Evolutionary conservation across 352 stramenopile genomes (phyloP).

Genomic region (Pythium chondricola): DNA sequence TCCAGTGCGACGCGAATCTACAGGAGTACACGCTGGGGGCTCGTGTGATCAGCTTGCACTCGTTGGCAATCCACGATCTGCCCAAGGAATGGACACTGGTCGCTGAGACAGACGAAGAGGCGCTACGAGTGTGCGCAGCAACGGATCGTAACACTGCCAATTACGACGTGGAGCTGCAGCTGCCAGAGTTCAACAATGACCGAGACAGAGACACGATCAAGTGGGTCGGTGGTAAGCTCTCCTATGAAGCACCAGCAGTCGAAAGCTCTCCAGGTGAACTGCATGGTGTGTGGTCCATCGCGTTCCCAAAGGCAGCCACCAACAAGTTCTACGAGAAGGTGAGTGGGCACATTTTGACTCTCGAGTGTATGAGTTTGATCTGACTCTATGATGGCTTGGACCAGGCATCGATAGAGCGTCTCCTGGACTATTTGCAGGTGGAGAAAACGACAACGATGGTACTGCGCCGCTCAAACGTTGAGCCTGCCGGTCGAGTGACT

Average conservation of each 20-base stretch:
- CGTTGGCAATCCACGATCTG: slow-evolving; percentile 27
- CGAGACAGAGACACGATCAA: slow-evolving; percentile 1
- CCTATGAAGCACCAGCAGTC: slow-evolving; percentile 21
- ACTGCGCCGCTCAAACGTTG: slow-evolving; percentile 27
- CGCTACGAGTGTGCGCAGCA: slow-evolving; percentile 25
- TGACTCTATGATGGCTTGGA: background rate
- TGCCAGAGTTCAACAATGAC: slow-evolving; percentile 25
- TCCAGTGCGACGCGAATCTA: slow-evolving; percentile 46
- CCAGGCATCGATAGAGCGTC: slow-evolving; percentile 25
- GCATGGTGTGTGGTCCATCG: slow-evolving; percentile 41
- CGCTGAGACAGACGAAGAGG: slow-evolving; percentile 44
- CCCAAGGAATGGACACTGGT: slow-evolving; percentile 41
- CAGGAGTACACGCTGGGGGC: slow-evolving; percentile 37
- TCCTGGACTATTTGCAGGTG: slow-evolving; percentile 43
- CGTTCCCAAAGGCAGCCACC: slow-evolving; percentile 23
- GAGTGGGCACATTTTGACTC: background rate
- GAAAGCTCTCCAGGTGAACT: slow-evolving; percentile 2
- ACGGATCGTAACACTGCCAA: slow-evolving; percentile 32
- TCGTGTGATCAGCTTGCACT: slow-evolving; percentile 34
- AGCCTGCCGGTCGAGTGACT: slow-evolving; percentile 28
- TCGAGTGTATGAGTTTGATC: no score
- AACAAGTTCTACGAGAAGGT: slow-evolving; percentile 41
- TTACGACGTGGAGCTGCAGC: slow-evolving; percentile 47
- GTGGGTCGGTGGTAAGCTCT: slow-evolving; percentile 39
- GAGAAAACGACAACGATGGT: slow-evolving; percentile 33